phyloP scores from a whole-genome alignment of 2,329 filamentous ascomycete genomes.

The Fusarium cicatricum region DNA sequence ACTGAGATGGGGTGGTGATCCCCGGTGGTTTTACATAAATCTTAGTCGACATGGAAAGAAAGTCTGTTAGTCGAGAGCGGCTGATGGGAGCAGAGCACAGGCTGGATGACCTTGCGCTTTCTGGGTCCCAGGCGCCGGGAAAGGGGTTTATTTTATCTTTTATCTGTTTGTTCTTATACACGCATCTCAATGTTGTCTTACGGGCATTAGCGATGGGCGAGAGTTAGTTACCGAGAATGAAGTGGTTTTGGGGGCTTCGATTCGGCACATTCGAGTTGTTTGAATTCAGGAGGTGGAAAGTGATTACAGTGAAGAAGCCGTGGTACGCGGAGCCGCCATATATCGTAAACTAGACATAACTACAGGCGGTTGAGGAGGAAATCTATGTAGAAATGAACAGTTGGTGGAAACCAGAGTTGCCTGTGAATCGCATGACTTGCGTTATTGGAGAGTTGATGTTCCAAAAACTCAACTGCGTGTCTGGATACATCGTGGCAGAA shows the following conservation, averaged over 20 bases:
- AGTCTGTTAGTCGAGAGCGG: constrained; percentile 27
- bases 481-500: too few species aligned
- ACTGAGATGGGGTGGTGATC: constrained; percentile 38
- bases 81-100: constrained; percentile 24
- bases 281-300: constrained; percentile 15
- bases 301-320: constrained; percentile 4
- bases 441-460: too few species aligned
- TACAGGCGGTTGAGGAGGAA: constrained; percentile 4
- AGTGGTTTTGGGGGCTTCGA: constrained; percentile 17
- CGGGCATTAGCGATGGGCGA: constrained; percentile 37
- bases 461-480: too few species aligned
- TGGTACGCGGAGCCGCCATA: constrained; percentile 9
- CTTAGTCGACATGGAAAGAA: constrained; percentile 36
- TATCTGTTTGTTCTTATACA: constrained; percentile 40
- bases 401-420: background rate
- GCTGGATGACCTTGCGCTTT: constrained; percentile 31
- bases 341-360: constrained; percentile 10
- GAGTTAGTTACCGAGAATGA: constrained; percentile 20
- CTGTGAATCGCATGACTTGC: too few species aligned
- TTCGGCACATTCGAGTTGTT: constrained; percentile 20
- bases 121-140: constrained; percentile 15
- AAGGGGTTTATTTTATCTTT: constrained; percentile 28
- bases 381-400: constrained; percentile 17
- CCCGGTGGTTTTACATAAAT: constrained; percentile 38
- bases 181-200: constrained; percentile 41